These are phyloP conservation scores for Pythium guiyangense DNA, from an alignment of 352 stramenopile species.

Conservation along the genomic window DNA sequence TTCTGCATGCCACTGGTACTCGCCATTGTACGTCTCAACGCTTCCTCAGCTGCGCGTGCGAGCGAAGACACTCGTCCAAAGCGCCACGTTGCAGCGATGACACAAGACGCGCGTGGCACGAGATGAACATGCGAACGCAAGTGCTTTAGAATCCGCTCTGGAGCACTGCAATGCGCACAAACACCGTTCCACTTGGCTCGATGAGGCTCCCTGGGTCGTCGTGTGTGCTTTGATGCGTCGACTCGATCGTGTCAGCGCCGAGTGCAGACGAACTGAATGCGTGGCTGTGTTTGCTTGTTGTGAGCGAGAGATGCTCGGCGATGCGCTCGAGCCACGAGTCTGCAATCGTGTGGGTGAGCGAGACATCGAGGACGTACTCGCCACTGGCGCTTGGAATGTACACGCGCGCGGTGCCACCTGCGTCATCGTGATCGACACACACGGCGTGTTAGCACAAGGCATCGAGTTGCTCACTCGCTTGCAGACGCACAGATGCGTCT, in stretches of 20 bases:
- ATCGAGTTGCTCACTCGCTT: too few species aligned
- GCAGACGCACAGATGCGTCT: too few species aligned
- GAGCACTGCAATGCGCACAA: constrained; percentile 30
- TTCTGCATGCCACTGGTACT: too few species aligned
- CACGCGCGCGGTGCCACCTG: constrained; percentile 31
- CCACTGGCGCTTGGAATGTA: constrained; percentile 26
- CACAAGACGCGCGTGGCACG: too few species aligned
- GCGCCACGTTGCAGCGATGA: too few species aligned
- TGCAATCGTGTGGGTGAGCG: constrained; percentile 18
- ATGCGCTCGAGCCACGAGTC: constrained; percentile 17
- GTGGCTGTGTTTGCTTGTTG: too few species aligned
- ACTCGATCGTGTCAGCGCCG: neutral
- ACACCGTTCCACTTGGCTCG: constrained; percentile 19
- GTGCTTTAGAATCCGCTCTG: constrained; percentile 12
- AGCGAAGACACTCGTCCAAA: too few species aligned
- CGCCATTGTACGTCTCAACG: too few species aligned
- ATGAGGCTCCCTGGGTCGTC: neutral
- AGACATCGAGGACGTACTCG: constrained; percentile 43
- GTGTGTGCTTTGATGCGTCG: neutral
- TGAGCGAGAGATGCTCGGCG: constrained; percentile 13
- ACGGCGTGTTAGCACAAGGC: too few species aligned
- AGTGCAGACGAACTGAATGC: too few species aligned
- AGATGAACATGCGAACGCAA: neutral
- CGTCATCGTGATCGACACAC: too few species aligned
- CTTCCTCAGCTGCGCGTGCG: too few species aligned